These are phyloP conservation scores for Stemphylium lycopersici DNA, from an alignment of 2,329 filamentous ascomycete genomes.

Conservation along the genomic window DNA sequence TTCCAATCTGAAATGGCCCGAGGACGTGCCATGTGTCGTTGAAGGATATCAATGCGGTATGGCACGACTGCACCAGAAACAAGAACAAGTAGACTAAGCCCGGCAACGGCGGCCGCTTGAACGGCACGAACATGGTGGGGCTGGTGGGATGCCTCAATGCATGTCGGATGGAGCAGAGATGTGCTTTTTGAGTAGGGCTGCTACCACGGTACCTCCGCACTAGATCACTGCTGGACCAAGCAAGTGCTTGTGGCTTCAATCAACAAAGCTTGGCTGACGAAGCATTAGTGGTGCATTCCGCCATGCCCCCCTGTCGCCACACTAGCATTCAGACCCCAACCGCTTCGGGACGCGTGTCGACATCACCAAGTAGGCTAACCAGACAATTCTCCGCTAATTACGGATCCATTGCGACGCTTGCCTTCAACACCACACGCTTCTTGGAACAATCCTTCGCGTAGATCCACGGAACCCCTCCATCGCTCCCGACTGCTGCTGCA, in stretches of 20 bases:
- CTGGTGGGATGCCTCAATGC: not conserved
- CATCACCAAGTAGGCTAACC: conserved; percentile 19
- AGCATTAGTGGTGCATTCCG: conserved; percentile 9
- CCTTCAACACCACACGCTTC: conserved; percentile 18
- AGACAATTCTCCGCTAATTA: conserved; percentile 26
- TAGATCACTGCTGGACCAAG: conserved; percentile 4
- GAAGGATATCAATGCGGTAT: conserved; percentile 38
- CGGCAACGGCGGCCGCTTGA: conserved; percentile 8
- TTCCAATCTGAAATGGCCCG: conserved; percentile 65
- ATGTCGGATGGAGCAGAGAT: not conserved
- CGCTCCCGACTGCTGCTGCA: conserved; percentile 2
- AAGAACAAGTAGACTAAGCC: conserved; percentile 7
- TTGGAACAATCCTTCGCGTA: conserved; percentile 8
- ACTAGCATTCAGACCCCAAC: conserved; percentile 25
- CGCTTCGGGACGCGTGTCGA: conserved; percentile 32
- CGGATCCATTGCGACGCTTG: conserved; percentile 26
- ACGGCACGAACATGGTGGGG: conserved; percentile 4
- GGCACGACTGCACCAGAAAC: conserved; percentile 19
- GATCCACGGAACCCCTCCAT: not conserved
- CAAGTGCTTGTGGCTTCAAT: conserved; percentile 9
- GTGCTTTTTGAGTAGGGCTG: not conserved
- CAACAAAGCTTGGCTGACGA: conserved; percentile 19
- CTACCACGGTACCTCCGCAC: not conserved
- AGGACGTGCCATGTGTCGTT: conserved; percentile 57
- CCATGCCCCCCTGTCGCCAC: conserved; percentile 8